Conservation (phyloP, 2,329 filamentous ascomycete species). For the Penicillium sp. region DNA sequence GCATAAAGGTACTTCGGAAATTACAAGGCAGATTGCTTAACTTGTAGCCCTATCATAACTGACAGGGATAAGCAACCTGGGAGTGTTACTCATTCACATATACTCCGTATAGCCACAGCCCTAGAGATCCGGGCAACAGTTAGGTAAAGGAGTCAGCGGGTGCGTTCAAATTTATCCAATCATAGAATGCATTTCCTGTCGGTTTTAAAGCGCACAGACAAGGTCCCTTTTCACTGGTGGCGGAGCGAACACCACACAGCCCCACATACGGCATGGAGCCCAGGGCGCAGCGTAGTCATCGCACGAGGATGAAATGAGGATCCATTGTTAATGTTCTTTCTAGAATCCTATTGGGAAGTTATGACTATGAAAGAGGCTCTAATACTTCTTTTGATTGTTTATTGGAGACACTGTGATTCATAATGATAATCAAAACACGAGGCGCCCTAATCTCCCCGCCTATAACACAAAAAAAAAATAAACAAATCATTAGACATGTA, state of each 20-base stretch:
- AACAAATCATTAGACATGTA: background rate
- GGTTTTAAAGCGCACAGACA: background rate
- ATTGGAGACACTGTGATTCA: background rate
- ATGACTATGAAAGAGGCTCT: background rate
- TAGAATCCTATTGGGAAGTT: background rate
- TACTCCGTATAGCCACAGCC: background rate
- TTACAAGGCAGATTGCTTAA: background rate
- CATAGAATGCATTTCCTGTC: background rate
- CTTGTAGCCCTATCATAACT: background rate
- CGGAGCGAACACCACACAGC: conserved; percentile 1
- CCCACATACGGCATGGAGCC: background rate
- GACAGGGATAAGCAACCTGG: background rate
- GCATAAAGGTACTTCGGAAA: background rate
- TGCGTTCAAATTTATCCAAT: background rate
- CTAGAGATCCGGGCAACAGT: background rate
- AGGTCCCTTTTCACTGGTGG: background rate
- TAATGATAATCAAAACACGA: background rate
- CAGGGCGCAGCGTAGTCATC: background rate
- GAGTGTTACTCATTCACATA: background rate
- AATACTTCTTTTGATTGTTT: background rate
- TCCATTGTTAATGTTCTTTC: background rate
- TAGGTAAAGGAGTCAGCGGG: background rate
- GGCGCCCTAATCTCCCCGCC: background rate
- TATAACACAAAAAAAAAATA: background rate
- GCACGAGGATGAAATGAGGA: background rate